Base-by-base conservation (phyloP, 352 stramenopile species). In the Phytophthora hybrid region DNA sequence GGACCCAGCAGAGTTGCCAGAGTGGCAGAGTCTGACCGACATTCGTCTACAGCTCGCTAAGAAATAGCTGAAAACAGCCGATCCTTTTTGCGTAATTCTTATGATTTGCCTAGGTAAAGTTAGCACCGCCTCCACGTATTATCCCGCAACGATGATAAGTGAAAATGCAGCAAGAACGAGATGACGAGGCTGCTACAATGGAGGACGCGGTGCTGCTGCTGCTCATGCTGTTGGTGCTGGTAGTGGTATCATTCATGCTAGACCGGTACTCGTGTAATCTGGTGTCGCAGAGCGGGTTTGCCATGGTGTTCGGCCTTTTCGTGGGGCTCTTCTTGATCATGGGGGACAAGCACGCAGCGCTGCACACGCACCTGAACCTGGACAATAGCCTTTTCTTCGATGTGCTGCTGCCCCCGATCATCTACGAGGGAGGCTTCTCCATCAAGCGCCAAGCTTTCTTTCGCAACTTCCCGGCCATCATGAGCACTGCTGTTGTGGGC, bases 381-480 rank as follows among this genome's bases (percentile, higher is more conserved):
- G 85, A 92, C 76, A 96, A 94, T 74, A 92, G 84, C 59, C 83
- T 96, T 47, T 96, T 96, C 68, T 96, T 96, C 52, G 83, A 94
- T 80, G 88, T 96, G 26, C 66, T 96, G 60, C 65, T 96, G 64
- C 89, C 89, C 37, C 87, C 89, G n/a, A 96, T 96, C 74, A 96
- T 96, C 74, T 96, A 93, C 64, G 84, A 96, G 77, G 87, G 87
- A 62, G 89, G 89, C 49, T 96, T 96, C 73, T 94, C 89, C 31
- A 93, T 96, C 69, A 96, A 96, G 74, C 86, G 88, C 32, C 84
- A 94, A 56, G 86, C 88, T 21, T 96, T 96, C 69, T 96, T 96
- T 68, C 83, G 86, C 59, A 96, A 94, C 78, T 93, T 96, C 57
- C 87, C 86, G 0, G 89, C 87, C 46, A 96, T 96, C 77, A 92